A percentile compares a stretch with the other conserved stretches of the same genome.
phyloP scores from a whole-genome alignment of 2,329 filamentous ascomycete species.

The Colletotrichum costaricense region DNA sequence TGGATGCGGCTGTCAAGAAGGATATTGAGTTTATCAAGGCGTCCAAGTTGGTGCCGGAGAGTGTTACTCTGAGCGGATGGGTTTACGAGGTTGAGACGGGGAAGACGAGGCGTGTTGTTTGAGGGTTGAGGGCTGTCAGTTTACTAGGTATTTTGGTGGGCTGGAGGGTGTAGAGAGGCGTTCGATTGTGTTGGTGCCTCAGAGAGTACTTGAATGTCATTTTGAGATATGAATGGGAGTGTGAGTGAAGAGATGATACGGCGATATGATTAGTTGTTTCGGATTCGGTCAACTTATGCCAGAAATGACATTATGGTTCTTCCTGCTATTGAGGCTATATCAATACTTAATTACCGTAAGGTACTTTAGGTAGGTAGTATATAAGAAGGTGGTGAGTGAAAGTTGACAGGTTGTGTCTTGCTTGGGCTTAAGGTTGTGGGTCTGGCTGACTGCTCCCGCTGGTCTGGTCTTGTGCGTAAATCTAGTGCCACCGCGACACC shows the following conservation, averaged over 20 bases:
- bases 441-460: not conserved
- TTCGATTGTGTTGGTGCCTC: not conserved
- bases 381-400: not conserved
- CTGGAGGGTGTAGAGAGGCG: not conserved
- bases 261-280: not conserved
- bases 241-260: too few relatives aligned
- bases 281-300: too few relatives aligned
- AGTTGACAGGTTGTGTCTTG: not conserved
- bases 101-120: slow-evolving; percentile 48
- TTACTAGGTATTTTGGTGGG: not conserved
- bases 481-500: slow-evolving; percentile 15
- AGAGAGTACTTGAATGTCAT: too few relatives aligned
- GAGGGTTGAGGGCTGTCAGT: slow-evolving; percentile 39
- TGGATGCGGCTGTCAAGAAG: slow-evolving; percentile 72
- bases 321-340: too few relatives aligned
- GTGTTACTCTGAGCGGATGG: slow-evolving; percentile 76
- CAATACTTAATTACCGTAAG: too few relatives aligned
- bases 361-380: too few relatives aligned
- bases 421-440: slow-evolving; percentile 4
- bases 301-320: too few relatives aligned
- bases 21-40: slow-evolving; percentile 74
- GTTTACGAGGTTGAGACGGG: slow-evolving; percentile 84
- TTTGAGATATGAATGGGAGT: not conserved
- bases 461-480: slow-evolving; percentile 7
- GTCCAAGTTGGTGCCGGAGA: slow-evolving; percentile 68